phyloP scores from a whole-genome alignment of 2,329 filamentous ascomycete genomes.

The Talaromyces atroroseus region DNA sequence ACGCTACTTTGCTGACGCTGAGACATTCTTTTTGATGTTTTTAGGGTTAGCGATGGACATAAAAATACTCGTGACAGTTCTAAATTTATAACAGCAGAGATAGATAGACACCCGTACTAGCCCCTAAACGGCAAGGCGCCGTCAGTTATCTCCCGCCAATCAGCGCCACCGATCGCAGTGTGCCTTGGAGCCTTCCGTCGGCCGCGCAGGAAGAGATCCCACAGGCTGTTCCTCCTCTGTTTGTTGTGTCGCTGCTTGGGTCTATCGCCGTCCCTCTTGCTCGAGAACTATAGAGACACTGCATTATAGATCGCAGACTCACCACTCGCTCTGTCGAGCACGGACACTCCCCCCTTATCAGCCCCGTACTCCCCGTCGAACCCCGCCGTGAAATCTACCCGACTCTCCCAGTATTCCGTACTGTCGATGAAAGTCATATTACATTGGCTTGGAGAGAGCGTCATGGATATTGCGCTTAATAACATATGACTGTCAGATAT shows the following conservation, averaged over 20 bases:
- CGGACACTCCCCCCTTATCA: background rate
- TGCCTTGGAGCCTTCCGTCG: background rate
- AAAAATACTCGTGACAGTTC: background rate
- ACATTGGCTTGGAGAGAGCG: background rate
- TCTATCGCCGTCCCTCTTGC: background rate
- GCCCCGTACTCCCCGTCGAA: background rate
- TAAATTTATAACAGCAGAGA: background rate
- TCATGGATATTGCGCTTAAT: conserved; percentile 1
- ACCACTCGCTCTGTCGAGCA: background rate
- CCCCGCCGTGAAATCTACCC: conserved; percentile 5
- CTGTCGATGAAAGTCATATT: background rate
- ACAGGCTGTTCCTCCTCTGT: background rate
- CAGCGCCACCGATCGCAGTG: background rate
- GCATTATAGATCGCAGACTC: background rate
- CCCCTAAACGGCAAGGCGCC: background rate
- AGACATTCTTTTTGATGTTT: no score
- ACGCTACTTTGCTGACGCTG: no score
- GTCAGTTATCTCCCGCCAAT: conserved; percentile 12
- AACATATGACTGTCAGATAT: background rate
- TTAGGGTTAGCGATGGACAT: background rate
- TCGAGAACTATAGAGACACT: background rate
- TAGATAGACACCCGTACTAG: background rate
- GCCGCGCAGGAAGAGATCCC: background rate
- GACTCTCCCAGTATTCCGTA: background rate
- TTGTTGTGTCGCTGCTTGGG: background rate